Percentiles rank a stretch among this genome's conserved stretches.
Evolutionary conservation across 192 early-diverging fungal genomes (phyloP).

Genomic region (Coemansia javaensis): DNA sequence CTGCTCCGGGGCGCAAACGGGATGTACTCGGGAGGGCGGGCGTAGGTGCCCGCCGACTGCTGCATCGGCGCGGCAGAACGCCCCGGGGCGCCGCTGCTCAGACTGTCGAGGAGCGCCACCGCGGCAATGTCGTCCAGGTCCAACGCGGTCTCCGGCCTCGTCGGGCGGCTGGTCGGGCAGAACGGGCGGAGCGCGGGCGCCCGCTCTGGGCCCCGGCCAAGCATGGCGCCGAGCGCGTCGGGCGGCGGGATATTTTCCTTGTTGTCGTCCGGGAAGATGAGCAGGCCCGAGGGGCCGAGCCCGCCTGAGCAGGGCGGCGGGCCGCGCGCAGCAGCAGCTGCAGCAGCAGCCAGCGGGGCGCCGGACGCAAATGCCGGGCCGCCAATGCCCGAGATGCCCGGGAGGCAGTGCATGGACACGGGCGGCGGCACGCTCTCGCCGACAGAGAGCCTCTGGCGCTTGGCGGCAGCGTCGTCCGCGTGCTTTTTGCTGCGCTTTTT

Average conservation of each 20-base stretch:
- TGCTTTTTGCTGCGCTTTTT: conserved; percentile 38
- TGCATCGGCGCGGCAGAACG: background rate
- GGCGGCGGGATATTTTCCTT: conserved; percentile 16
- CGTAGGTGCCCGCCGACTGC: too few species aligned
- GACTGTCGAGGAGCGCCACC: conserved; percentile 41
- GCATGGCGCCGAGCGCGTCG: background rate
- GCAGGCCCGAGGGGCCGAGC: background rate
- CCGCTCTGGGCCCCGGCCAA: background rate
- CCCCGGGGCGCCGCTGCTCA: conserved; percentile 18
- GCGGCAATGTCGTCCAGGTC: conserved; percentile 45
- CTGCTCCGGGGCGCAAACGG: background rate
- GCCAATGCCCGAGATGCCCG: too few species aligned
- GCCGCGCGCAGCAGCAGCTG: too few species aligned
- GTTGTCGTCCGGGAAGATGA: conserved; percentile 15
- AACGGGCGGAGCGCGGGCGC: too few species aligned
- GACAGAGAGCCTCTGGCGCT: conserved; percentile 7
- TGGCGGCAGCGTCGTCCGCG: conserved; percentile 1
- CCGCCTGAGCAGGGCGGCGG: background rate
- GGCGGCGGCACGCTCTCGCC: background rate
- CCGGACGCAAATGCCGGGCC: background rate
- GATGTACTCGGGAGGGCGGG: background rate
- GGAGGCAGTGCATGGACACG: background rate
- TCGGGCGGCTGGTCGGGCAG: background rate
- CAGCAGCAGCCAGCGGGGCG: background rate
- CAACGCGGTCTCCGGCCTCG: background rate